A percentile compares a stretch with the other conserved stretches of the same genome.
These are phyloP conservation scores for Paralagenidium karlingii DNA, from an alignment of 352 stramenopile species.

Conservation along the genomic window DNA sequence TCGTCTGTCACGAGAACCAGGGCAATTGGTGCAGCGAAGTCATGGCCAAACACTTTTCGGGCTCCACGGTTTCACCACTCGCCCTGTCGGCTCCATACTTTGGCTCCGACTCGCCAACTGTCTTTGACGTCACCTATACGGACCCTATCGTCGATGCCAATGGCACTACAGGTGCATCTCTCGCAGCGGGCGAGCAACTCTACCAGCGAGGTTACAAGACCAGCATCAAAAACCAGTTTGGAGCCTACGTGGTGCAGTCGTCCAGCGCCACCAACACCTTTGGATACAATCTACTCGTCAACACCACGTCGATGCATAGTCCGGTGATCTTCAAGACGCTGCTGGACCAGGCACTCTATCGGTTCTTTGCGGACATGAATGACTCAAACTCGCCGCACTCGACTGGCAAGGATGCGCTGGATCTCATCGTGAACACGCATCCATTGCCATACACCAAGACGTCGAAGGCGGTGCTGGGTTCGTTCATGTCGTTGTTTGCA, in stretches of 20 bases:
- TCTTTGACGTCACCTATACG: slow-evolving; percentile 42
- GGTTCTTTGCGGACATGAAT: slow-evolving; percentile 41
- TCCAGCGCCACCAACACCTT: slow-evolving; percentile 26
- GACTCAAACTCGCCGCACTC: slow-evolving; percentile 2
- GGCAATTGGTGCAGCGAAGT: slow-evolving; percentile 2
- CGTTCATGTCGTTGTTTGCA: slow-evolving; percentile 56
- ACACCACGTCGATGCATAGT: slow-evolving; percentile 39
- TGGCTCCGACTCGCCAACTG: slow-evolving; percentile 23
- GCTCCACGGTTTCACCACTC: background rate
- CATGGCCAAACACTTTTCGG: background rate
- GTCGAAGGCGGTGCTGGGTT: slow-evolving; percentile 28
- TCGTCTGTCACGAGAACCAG: slow-evolving; percentile 3
- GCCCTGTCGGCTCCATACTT: background rate
- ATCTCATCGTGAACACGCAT: slow-evolving; percentile 37
- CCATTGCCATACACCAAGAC: slow-evolving; percentile 30
- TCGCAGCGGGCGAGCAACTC: slow-evolving; percentile 29
- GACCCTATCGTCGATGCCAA: slow-evolving; percentile 26
- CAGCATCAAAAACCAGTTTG: slow-evolving; percentile 20
- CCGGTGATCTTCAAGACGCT: slow-evolving; percentile 47
- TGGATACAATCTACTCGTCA: slow-evolving; percentile 54
- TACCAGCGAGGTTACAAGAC: slow-evolving; percentile 29
- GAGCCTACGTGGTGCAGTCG: slow-evolving; percentile 32
- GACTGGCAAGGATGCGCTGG: slow-evolving; percentile 7
- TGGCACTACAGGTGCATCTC: slow-evolving; percentile 24
- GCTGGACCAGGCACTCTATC: slow-evolving; percentile 45